Evolutionary conservation across 257 asterid genomes (phyloP).

Genomic region (Solanum ossicruentum): DNA sequence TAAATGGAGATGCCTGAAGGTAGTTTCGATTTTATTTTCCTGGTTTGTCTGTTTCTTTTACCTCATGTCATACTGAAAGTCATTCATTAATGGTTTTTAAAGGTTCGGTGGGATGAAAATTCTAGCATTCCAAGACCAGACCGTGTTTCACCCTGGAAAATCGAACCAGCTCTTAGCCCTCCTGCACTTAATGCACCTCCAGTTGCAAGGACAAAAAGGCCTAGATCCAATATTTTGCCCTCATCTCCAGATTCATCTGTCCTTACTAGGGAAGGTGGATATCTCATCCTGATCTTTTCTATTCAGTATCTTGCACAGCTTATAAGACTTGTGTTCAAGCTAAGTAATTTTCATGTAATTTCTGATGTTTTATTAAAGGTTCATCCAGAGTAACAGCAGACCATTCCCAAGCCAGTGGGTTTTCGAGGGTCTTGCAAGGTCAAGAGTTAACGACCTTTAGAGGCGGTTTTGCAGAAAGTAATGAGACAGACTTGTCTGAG

Average conservation of each 20-base stretch:
- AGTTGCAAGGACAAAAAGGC: slow-evolving; percentile 63
- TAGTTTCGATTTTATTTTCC: slow-evolving; percentile 3
- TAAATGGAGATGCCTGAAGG: slow-evolving; percentile 96
- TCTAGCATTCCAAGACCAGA: slow-evolving; percentile 83
- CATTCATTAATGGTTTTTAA: neutral
- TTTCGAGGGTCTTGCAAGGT: slow-evolving; percentile 90
- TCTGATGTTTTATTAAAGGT: slow-evolving; percentile 24
- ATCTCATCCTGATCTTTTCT: neutral
- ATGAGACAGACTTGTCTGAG: slow-evolving; percentile 55
- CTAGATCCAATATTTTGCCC: slow-evolving; percentile 54
- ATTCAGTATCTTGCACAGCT: neutral
- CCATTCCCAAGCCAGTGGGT: slow-evolving; percentile 60
- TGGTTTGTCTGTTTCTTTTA: neutral
- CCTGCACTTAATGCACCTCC: slow-evolving; percentile 82
- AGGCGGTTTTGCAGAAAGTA: slow-evolving; percentile 49
- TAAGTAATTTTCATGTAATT: neutral
- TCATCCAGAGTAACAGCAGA: slow-evolving; percentile 50
- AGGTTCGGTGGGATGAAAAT: slow-evolving; percentile 98
- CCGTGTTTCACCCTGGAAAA: slow-evolving; percentile 93
- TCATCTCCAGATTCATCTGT: slow-evolving; percentile 73
- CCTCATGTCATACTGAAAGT: neutral
- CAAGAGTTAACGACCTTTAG: slow-evolving; percentile 82
- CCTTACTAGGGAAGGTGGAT: slow-evolving; percentile 75
- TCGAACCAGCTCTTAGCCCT: slow-evolving; percentile 83
- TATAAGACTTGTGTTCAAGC: neutral